Conservation (phyloP, 768 basidiomycete species). For the Suillus subluteus region DNA sequence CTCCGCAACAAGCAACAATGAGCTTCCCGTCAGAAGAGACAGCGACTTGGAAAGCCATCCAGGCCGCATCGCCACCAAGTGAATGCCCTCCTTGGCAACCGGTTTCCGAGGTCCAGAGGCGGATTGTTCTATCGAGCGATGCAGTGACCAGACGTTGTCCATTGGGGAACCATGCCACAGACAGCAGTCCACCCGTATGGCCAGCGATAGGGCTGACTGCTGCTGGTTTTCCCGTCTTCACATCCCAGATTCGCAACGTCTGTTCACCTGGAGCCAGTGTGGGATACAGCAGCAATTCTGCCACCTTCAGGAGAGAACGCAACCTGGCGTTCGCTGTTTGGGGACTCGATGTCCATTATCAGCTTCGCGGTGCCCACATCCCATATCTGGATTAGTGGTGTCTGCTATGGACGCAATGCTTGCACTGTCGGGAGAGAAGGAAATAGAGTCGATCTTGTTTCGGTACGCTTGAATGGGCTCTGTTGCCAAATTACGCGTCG, state of each 20-base stretch:
- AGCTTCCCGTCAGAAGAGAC: not conserved
- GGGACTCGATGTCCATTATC: not conserved
- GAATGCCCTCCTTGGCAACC: not conserved
- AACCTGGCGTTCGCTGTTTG: not conserved
- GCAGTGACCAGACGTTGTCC: not conserved
- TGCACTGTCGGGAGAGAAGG: not conserved
- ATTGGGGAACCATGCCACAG: constrained; percentile 2
- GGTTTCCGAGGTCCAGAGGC: not conserved
- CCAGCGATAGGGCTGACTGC: not conserved
- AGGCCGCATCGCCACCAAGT: not conserved
- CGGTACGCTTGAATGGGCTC: not conserved
- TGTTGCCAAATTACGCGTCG: not conserved
- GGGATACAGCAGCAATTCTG: not conserved
- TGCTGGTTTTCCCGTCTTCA: not conserved
- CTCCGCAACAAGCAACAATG: not conserved
- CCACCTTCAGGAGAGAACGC: not conserved
- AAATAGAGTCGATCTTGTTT: not conserved
- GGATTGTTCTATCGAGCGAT: not conserved
- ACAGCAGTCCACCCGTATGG: not conserved
- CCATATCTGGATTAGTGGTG: not conserved
- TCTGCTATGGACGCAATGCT: not conserved
- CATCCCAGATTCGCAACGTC: not conserved
- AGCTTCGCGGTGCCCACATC: not conserved
- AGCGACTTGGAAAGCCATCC: not conserved
- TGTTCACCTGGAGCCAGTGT: not conserved